Evolutionary conservation across 352 stramenopile genomes (phyloP).

Genomic region (Globisporangium nodosum): DNA sequence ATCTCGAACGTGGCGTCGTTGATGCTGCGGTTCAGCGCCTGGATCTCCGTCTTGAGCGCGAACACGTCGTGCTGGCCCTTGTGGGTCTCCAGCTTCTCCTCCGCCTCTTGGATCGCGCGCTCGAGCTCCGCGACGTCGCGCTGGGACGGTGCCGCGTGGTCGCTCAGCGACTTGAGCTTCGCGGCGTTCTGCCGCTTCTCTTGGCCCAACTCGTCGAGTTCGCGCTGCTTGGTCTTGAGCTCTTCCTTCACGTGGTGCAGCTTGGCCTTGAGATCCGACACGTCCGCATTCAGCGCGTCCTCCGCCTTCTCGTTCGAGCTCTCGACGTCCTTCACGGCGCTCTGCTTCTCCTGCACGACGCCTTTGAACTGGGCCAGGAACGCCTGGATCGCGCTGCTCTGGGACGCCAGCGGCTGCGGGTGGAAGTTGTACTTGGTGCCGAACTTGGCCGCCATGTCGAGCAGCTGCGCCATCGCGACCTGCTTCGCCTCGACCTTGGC

Average conservation of each 20-base stretch:
- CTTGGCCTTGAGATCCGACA: slow-evolving; percentile 46
- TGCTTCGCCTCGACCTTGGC: slow-evolving; percentile 46
- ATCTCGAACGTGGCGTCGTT: slow-evolving; percentile 37
- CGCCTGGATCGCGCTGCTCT: slow-evolving; percentile 43
- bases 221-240: slow-evolving; percentile 34
- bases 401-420: slow-evolving; percentile 37
- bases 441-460: slow-evolving; percentile 34
- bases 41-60: slow-evolving; percentile 38
- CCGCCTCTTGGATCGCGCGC: slow-evolving; percentile 33
- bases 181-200: slow-evolving; percentile 37
- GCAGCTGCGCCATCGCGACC: slow-evolving; percentile 26
- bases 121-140: slow-evolving; percentile 46
- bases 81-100: slow-evolving; percentile 35
- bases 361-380: slow-evolving; percentile 45
- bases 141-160: slow-evolving; percentile 29
- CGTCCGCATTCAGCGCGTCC: slow-evolving; percentile 34
- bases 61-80: slow-evolving; percentile 35
- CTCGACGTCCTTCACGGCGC: slow-evolving; percentile 29
- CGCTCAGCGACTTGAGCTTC: slow-evolving; percentile 37
- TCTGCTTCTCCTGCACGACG: slow-evolving; percentile 39
- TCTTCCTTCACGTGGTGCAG: slow-evolving; percentile 48
- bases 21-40: slow-evolving; percentile 35
- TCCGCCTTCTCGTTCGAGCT: slow-evolving; percentile 32
- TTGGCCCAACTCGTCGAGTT: slow-evolving; percentile 28
- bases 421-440: slow-evolving; percentile 63